These are phyloP conservation scores for Scedosporium boydii DNA, from an alignment of 2,329 filamentous ascomycete genomes.

Conservation along the genomic window DNA sequence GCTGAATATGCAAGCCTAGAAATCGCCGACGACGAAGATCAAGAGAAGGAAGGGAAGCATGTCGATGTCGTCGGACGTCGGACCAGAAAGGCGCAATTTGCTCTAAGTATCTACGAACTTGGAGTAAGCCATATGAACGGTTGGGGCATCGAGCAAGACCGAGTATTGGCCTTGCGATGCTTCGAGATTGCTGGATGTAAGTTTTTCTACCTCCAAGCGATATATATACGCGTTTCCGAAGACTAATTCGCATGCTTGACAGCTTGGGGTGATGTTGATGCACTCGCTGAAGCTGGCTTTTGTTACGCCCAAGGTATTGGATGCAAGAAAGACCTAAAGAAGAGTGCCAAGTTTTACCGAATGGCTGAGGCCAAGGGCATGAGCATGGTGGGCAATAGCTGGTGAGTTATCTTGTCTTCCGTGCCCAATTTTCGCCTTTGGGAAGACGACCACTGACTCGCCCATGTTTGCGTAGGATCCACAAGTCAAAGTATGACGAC, in stretches of 20 bases:
- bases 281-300: conserved; percentile 86
- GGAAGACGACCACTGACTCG: not conserved
- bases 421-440: not conserved
- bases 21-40: conserved; percentile 71
- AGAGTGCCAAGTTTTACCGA: conserved; percentile 83
- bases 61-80: conserved; percentile 63
- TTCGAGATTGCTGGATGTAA: conserved; percentile 89
- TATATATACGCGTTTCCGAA: not conserved
- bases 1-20: conserved; percentile 76
- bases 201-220: conserved; percentile 20
- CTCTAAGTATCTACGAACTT: conserved; percentile 89
- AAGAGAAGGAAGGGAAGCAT: conserved; percentile 50
- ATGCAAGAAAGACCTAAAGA: conserved; percentile 93
- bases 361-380: conserved; percentile 87
- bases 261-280: conserved; percentile 92
- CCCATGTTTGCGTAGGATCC: conserved; percentile 56
- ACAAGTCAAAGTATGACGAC: conserved; percentile 87
- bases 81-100: conserved; percentile 84
- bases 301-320: conserved; percentile 92
- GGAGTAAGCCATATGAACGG: conserved; percentile 97
- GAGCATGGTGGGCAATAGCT: conserved; percentile 97
- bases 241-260: conserved; percentile 8
- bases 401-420: conserved; percentile 45
- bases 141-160: conserved; percentile 94
- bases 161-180: conserved; percentile 74